A percentile compares a stretch with the other conserved stretches of the same genome.
phyloP scores from a whole-genome alignment of 371 early-diverging fungal genomes.

The Polyrhizophydium stewartii region DNA sequence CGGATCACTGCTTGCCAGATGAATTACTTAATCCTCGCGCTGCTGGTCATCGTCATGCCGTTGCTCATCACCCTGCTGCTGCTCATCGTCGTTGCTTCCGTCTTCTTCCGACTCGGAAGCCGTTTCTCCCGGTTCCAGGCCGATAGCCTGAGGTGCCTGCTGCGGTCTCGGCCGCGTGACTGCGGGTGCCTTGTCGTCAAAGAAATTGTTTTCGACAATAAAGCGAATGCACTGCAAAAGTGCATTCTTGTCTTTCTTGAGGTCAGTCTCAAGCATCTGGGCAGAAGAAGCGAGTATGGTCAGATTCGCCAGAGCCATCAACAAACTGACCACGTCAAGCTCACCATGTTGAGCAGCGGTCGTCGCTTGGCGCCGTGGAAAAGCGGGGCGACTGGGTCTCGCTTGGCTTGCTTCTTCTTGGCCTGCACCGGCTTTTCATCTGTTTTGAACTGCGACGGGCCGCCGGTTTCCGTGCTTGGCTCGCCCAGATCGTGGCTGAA shows the following conservation, averaged over 20 bases:
- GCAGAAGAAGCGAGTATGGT: not conserved
- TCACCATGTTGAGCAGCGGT: constrained; percentile 30
- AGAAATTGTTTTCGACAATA: constrained; percentile 20
- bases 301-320: not conserved
- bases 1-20: no score
- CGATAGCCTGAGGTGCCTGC: not conserved
- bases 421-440: no score
- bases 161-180: no score
- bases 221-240: constrained; percentile 45
- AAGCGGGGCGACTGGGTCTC: not conserved
- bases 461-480: not conserved
- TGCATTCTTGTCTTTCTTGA: constrained; percentile 29
- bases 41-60: no score
- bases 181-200: not conserved
- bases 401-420: no score
- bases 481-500: constrained; percentile 19
- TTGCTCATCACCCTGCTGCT: no score
- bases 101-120: no score
- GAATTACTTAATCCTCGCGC: no score
- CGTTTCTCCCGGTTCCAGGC: no score
- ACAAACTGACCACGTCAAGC: constrained; percentile 3
- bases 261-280: constrained; percentile 37
- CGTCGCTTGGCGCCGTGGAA: constrained; percentile 11
- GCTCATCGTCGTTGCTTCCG: no score
- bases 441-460: no score